phyloP scores from a whole-genome alignment of 306 rosid genomes.

The Pueraria montana region DNA sequence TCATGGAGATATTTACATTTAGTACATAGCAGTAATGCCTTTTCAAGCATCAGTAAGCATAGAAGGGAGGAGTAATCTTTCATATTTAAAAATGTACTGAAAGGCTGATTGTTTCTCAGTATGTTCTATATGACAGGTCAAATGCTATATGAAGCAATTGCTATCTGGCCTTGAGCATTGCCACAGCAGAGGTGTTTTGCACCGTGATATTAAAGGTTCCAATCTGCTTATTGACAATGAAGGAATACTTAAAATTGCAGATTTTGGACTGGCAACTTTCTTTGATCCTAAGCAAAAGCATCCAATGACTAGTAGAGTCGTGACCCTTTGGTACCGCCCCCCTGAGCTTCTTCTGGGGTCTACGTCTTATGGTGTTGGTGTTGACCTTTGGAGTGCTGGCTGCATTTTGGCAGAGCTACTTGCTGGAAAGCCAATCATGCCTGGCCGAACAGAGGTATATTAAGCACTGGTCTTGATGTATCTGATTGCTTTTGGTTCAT shows the following conservation, averaged over 20 bases:
- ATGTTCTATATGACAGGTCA: slow-evolving; percentile 65
- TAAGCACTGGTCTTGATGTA: background rate
- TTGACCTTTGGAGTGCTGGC: slow-evolving; percentile 97
- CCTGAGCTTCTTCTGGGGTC: slow-evolving; percentile 98
- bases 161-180: slow-evolving; percentile 95
- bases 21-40: background rate
- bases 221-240: slow-evolving; percentile 84
- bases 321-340: slow-evolving; percentile 96
- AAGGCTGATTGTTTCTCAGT: slow-evolving; percentile 50
- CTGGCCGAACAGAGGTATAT: slow-evolving; percentile 93
- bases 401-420: slow-evolving; percentile 95
- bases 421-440: slow-evolving; percentile 93
- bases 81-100: background rate
- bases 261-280: slow-evolving; percentile 88
- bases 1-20: slow-evolving; percentile 18
- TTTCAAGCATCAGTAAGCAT: background rate
- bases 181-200: slow-evolving; percentile 86
- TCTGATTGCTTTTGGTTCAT: background rate
- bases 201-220: slow-evolving; percentile 95
- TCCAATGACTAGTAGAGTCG: slow-evolving; percentile 92
- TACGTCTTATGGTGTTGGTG: slow-evolving; percentile 69
- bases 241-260: slow-evolving; percentile 88
- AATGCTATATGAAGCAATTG: slow-evolving; percentile 89
- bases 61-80: background rate
- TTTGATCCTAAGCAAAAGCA: slow-evolving; percentile 72